These are phyloP conservation scores for rapeseed (Brassica napus) DNA, from an alignment of 345 rosid species.

Conservation along the genomic window DNA sequence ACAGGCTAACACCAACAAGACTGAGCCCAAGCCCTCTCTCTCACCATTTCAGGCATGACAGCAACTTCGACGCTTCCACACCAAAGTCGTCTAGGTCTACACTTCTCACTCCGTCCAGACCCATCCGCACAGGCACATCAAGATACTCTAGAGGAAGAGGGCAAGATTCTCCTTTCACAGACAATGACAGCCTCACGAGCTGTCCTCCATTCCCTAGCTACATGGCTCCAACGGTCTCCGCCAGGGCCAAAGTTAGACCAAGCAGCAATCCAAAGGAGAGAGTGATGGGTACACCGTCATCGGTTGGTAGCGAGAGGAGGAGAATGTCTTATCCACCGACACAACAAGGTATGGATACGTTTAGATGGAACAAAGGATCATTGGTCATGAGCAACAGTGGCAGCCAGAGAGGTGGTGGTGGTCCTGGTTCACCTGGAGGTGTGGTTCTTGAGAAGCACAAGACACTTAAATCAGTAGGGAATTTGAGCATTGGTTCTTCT, in stretches of 20 bases:
- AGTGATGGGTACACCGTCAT: slow-evolving; percentile 61
- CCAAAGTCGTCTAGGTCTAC: slow-evolving; percentile 65
- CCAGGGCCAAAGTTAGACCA: slow-evolving; percentile 79
- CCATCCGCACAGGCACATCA: slow-evolving; percentile 37
- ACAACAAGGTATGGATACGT: slow-evolving; percentile 58
- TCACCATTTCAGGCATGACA: slow-evolving; percentile 41
- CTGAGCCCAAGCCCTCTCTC: slow-evolving; percentile 63
- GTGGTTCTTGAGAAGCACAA: slow-evolving; percentile 46
- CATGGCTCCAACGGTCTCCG: slow-evolving; percentile 84
- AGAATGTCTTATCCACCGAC: slow-evolving; percentile 63
- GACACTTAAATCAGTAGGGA: slow-evolving; percentile 63
- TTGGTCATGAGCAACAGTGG: slow-evolving; percentile 36
- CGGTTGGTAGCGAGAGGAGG: slow-evolving; percentile 63
- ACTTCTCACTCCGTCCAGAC: slow-evolving; percentile 42
- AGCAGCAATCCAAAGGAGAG: slow-evolving; percentile 81
- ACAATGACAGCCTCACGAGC: slow-evolving; percentile 88
- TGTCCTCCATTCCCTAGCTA: slow-evolving; percentile 96
- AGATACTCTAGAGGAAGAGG: slow-evolving; percentile 70
- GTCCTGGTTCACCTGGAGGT: slow-evolving; percentile 53
- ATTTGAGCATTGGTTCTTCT: slow-evolving; percentile 74
- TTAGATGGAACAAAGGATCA: slow-evolving; percentile 68
- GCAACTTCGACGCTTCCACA: slow-evolving; percentile 40
- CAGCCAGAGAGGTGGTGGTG: slow-evolving; percentile 3
- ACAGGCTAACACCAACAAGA: slow-evolving; percentile 47
- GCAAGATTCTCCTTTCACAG: slow-evolving; percentile 61